phyloP scores from a whole-genome alignment of 2,329 filamentous ascomycete species.

The Talaromyces albobiverticillius region DNA sequence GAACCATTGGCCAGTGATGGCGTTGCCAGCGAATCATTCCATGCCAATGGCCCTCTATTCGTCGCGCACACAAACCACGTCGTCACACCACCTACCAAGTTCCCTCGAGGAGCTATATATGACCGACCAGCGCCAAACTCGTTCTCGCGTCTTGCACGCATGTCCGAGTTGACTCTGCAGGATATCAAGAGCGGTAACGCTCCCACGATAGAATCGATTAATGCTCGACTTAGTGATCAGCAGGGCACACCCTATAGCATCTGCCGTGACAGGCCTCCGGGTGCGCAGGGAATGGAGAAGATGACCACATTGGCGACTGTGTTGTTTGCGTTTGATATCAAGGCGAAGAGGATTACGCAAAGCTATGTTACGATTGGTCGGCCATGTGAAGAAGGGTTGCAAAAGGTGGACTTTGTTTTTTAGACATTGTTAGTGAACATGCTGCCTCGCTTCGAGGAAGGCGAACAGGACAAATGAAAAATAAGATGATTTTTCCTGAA shows the following conservation, averaged over 20 bases:
- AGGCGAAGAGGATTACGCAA: neutral
- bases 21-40: neutral
- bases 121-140: slow-evolving; percentile 7
- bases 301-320: slow-evolving; percentile 5
- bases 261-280: neutral
- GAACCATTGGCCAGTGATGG: neutral
- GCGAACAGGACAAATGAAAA: too few species aligned
- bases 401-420: neutral
- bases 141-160: slow-evolving; percentile 1
- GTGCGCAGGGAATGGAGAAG: slow-evolving; percentile 5
- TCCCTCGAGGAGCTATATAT: neutral
- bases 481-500: too few species aligned
- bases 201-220: neutral
- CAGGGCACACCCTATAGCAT: neutral
- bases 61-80: slow-evolving; percentile 9
- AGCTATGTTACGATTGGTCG: neutral
- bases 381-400: neutral
- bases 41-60: neutral
- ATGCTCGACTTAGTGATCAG: neutral
- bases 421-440: too few species aligned
- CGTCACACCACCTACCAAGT: neutral
- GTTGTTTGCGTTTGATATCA: slow-evolving; percentile 1
- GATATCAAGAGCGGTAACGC: neutral
- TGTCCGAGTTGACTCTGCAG: neutral
- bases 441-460: too few species aligned